A percentile compares a stretch with the other conserved stretches of the same genome.
Conservation (phyloP, 495 filamentous ascomycete genomes). For the Filosporella fistucella region DNA sequence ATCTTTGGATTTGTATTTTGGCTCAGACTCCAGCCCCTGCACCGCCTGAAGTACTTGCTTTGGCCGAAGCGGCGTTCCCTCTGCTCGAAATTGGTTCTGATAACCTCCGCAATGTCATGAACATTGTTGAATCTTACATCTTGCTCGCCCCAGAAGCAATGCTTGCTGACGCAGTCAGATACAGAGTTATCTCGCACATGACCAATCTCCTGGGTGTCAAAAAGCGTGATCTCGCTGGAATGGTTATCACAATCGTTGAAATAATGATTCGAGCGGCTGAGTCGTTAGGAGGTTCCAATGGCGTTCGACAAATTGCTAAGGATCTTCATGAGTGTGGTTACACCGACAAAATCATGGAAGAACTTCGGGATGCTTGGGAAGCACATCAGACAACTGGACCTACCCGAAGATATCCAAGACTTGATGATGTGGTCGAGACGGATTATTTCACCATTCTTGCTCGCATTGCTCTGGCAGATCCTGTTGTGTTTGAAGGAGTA, state of each 20-base stretch:
- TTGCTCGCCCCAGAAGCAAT: conserved; percentile 72
- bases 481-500: conserved; percentile 58
- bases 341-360: conserved; percentile 60
- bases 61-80: conserved; percentile 64
- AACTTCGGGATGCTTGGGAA: conserved; percentile 65
- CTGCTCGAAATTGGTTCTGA: conserved; percentile 68
- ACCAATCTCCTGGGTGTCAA: conserved; percentile 52
- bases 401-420: conserved; percentile 51
- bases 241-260: conserved; percentile 65
- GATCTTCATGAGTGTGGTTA: conserved; percentile 67
- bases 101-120: conserved; percentile 61
- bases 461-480: conserved; percentile 67
- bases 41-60: conserved; percentile 58
- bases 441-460: conserved; percentile 84
- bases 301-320: conserved; percentile 58
- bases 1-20: conserved; percentile 79
- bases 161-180: conserved; percentile 58
- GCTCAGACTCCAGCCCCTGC: conserved; percentile 63
- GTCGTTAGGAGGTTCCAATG: conserved; percentile 60
- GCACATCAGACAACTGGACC: conserved; percentile 75
- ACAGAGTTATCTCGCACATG: conserved; percentile 52
- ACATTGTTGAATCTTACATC: conserved; percentile 76
- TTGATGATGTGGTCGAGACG: conserved; percentile 66
- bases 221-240: conserved; percentile 60
- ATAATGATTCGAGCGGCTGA: conserved; percentile 66